phyloP scores from a whole-genome alignment of 805 yeast species.

The Ogataea salicorniae region DNA sequence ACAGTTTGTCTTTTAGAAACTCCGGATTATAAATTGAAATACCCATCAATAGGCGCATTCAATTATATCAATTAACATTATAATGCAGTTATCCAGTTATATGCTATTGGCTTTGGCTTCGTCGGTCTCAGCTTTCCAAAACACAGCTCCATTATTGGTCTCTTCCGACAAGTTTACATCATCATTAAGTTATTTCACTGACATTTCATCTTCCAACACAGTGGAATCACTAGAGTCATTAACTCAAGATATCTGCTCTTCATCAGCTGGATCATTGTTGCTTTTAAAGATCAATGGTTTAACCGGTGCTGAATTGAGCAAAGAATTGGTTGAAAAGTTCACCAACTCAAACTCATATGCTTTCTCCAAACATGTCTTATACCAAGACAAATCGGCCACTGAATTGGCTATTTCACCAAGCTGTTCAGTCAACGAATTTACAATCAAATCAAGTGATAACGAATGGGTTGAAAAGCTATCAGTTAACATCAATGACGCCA shows the following conservation, averaged over 20 bases:
- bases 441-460: not conserved
- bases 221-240: slow-evolving; percentile 5
- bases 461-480: slow-evolving; percentile 9
- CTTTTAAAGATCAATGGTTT: slow-evolving; percentile 19
- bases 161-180: slow-evolving; percentile 2
- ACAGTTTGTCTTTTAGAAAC: too few species aligned
- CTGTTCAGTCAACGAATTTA: slow-evolving; percentile 5
- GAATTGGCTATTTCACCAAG: slow-evolving; percentile 3
- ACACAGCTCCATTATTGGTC: slow-evolving; percentile 30
- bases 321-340: slow-evolving; percentile 7
- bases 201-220: slow-evolving; percentile 2
- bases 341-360: slow-evolving; percentile 1
- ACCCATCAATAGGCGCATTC: too few species aligned
- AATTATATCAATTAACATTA: not conserved
- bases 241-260: slow-evolving; percentile 15
- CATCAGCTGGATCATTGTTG: slow-evolving; percentile 5
- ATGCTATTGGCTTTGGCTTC: slow-evolving; percentile 4
- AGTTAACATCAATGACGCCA: not conserved
- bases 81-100: slow-evolving; percentile 5
- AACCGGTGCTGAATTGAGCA: slow-evolving; percentile 10
- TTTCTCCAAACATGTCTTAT: slow-evolving; percentile 23
- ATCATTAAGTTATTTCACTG: slow-evolving; percentile 16
- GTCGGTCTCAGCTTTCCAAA: slow-evolving; percentile 22
- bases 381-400: slow-evolving; percentile 3
- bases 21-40: too few species aligned